Conservation (phyloP, 169 alveolate species). For the Theileria sp. region DNA sequence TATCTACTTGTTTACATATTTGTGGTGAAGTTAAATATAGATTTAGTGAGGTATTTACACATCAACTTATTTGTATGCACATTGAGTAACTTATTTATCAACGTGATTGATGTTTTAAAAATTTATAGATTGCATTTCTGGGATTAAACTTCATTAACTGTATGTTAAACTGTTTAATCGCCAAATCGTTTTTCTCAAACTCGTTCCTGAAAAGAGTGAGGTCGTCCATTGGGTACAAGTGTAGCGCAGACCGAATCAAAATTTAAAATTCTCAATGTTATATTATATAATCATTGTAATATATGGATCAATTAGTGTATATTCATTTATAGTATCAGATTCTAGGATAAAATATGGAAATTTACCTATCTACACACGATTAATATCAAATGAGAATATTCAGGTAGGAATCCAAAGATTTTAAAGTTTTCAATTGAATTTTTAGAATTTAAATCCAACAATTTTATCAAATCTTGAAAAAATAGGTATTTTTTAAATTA, state of each 20-base stretch:
- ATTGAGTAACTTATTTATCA: too few relatives aligned
- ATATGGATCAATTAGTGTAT: not conserved
- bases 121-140: slow-evolving; percentile 50
- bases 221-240: slow-evolving; percentile 62
- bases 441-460: not conserved
- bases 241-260: slow-evolving; percentile 70
- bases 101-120: not conserved
- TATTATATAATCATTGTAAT: not conserved
- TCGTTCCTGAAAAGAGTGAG: slow-evolving; percentile 59
- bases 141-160: slow-evolving; percentile 52
- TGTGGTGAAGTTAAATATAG: too few relatives aligned
- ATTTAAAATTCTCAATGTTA: slow-evolving; percentile 25
- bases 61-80: slow-evolving; percentile 37
- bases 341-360: not conserved
- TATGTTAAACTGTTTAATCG: slow-evolving; percentile 41
- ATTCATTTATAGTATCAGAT: slow-evolving; percentile 1
- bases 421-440: not conserved
- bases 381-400: not conserved
- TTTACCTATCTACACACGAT: slow-evolving; percentile 3
- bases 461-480: slow-evolving; percentile 16
- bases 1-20: too few relatives aligned
- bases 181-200: slow-evolving; percentile 41
- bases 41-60: slow-evolving; percentile 27
- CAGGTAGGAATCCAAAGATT: slow-evolving; percentile 10
- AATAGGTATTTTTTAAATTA: not conserved